phyloP scores from a whole-genome alignment of 73 alveolate genomes.

The Symbiodinium natans region DNA sequence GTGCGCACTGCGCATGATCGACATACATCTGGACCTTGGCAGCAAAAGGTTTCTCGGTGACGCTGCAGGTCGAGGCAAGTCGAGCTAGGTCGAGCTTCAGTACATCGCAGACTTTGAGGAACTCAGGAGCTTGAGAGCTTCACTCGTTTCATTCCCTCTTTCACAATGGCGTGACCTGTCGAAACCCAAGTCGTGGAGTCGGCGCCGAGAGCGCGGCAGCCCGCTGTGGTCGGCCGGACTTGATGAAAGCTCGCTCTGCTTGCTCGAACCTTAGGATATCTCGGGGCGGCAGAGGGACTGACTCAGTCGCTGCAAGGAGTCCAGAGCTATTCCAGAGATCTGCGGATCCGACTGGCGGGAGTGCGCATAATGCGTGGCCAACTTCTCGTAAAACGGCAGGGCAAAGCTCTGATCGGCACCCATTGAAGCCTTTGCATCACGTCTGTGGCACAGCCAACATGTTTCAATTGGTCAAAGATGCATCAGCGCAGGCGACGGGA shows the following conservation, averaged over 20 bases:
- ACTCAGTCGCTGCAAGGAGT: too few relatives aligned
- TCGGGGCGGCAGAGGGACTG: too few relatives aligned
- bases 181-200: too few relatives aligned
- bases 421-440: constrained; percentile 53
- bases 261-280: constrained; percentile 49
- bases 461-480: not conserved
- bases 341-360: constrained; percentile 97
- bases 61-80: too few relatives aligned
- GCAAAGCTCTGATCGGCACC: constrained; percentile 99
- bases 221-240: constrained; percentile 85
- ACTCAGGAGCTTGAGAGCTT: not conserved
- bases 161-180: not conserved
- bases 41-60: too few relatives aligned
- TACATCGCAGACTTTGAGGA: not conserved
- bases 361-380: constrained; percentile 99
- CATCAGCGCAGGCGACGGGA: not conserved
- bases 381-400: constrained; percentile 99
- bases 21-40: constrained; percentile 75
- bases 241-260: constrained; percentile 87
- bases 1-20: constrained; percentile 56
- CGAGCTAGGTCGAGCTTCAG: too few relatives aligned
- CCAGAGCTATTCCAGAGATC: not conserved
- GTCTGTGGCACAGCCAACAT: not conserved
- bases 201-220: not conserved
- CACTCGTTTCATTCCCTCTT: not conserved